Evolutionary conservation across 805 yeast species (phyloP).

Genomic region (Saccharomyces cerevisiae): DNA sequence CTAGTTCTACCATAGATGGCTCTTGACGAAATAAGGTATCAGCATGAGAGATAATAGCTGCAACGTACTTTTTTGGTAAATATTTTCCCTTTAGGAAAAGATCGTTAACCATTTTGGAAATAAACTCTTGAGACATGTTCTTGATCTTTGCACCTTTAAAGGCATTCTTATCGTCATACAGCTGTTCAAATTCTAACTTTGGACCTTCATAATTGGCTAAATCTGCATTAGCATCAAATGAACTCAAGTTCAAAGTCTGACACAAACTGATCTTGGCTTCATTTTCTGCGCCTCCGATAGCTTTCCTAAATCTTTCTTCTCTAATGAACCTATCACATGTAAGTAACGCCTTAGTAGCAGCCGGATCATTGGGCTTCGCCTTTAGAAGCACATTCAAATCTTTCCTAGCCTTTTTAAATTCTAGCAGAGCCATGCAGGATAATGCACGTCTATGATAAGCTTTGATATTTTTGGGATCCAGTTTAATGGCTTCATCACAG

Average conservation of each 20-base stretch:
- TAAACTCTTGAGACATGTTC: conserved; percentile 45
- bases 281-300: conserved; percentile 61
- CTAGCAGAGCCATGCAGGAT: conserved; percentile 65
- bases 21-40: conserved; percentile 57
- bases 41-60: conserved; percentile 70
- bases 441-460: conserved; percentile 85
- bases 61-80: conserved; percentile 74
- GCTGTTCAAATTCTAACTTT: conserved; percentile 22
- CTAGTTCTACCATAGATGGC: conserved; percentile 67
- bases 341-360: conserved; percentile 52
- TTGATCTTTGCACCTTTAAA: conserved; percentile 27
- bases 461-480: conserved; percentile 62
- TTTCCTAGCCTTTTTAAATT: conserved; percentile 62
- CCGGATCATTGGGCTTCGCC: conserved; percentile 57
- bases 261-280: conserved; percentile 20
- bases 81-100: conserved; percentile 66
- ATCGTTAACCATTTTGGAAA: conserved; percentile 51
- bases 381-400: conserved; percentile 60
- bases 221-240: conserved; percentile 29
- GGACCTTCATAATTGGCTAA: conserved; percentile 25
- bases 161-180: conserved; percentile 20
- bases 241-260: conserved; percentile 19
- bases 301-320: conserved; percentile 72
- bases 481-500: conserved; percentile 58
- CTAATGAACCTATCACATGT: conserved; percentile 61